Evolutionary conservation across 805 yeast species (phyloP), one percentile per base, ranked within the genome.

Genomic region (Grigorovia jiainica): DNA sequence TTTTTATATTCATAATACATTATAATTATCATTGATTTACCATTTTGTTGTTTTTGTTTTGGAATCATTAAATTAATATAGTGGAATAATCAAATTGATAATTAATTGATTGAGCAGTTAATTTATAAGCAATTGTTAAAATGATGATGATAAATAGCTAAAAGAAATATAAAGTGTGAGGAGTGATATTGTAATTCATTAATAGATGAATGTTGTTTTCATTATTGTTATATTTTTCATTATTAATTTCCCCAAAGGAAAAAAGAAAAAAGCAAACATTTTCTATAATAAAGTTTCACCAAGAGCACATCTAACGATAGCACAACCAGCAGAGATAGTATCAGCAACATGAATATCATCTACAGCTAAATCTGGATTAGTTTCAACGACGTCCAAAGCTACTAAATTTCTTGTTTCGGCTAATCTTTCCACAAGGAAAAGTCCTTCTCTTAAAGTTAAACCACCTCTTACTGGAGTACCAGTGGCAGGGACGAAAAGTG

Each of bases 381-480:
- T 84, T 65, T 90, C 98, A 21, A 90, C 97, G 35, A 90, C 76
- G 61, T 90, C 98, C 63, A 90, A 68, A 10, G 95, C 92, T 9
- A 80, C 79, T 47, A 90, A 73, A 50, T 79, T 76, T n/a, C 96
- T 96, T 21, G 95, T 76, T 55, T 78, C 86, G 7, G 96, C 96
- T 27, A 89, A 70, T 50, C 90, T 92, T 67, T 90, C 98, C 46
- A 89, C 92, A 41, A 90, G 65, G 60, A 82, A 90, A 60, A 92
- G 73, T 39, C 96, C 97, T 66, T 90, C 98, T 67, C 98, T 77
- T 63, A 90, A 73, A 7, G 96, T 81, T 49, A 90, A 70, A 3
- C 98, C 98, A 49, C 97, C 97, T 61, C 95, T 79, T 13, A 90
- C 98, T 34, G 97, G 90, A 1, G 98, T 92, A 42, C 98, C 98